Evolutionary conservation across 2,329 filamentous ascomycete genomes (phyloP).

Genomic region (Bipolaris victoriae): DNA sequence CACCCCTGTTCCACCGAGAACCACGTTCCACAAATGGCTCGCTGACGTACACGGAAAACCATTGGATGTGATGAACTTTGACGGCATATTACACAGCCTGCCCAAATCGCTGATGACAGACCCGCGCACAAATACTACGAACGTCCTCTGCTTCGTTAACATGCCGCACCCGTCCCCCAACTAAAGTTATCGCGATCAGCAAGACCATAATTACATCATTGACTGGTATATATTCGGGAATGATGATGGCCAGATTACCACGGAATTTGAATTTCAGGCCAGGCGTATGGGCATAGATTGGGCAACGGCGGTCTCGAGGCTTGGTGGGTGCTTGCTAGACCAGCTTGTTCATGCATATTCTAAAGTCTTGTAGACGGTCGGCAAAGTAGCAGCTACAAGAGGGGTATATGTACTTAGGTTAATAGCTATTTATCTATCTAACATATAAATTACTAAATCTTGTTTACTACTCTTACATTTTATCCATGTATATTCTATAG

Average conservation of each 20-base stretch:
- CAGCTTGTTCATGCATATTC: constrained; percentile 3
- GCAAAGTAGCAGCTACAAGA: too few species aligned
- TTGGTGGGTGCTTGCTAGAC: constrained; percentile 4
- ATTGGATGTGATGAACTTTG: constrained; percentile 9
- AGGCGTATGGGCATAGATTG: constrained; percentile 8
- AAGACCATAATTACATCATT: constrained; percentile 11
- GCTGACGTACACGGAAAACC: constrained; percentile 11
- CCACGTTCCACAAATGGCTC: constrained; percentile 9
- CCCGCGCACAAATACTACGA: constrained; percentile 14
- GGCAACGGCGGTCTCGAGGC: constrained; percentile 3
- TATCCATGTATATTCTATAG: too few species aligned
- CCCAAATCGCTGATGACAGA: constrained; percentile 3
- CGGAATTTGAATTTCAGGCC: constrained; percentile 7
- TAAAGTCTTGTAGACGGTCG: background rate
- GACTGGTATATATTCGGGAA: constrained; percentile 5
- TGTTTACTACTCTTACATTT: too few species aligned
- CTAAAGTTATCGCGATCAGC: constrained; percentile 6
- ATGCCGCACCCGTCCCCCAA: constrained; percentile 3
- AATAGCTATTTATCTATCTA: too few species aligned
- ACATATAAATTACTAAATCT: too few species aligned
- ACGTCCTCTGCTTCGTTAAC: constrained; percentile 14
- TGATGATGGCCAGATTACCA: background rate
- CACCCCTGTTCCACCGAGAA: background rate
- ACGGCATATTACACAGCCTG: background rate
- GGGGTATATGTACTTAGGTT: too few species aligned